Percentiles rank a stretch among this genome's conserved stretches.
These are phyloP conservation scores for Pseudotsuga menziesii DNA, from an alignment of 75 land plant genomes.

Conservation along the genomic window DNA sequence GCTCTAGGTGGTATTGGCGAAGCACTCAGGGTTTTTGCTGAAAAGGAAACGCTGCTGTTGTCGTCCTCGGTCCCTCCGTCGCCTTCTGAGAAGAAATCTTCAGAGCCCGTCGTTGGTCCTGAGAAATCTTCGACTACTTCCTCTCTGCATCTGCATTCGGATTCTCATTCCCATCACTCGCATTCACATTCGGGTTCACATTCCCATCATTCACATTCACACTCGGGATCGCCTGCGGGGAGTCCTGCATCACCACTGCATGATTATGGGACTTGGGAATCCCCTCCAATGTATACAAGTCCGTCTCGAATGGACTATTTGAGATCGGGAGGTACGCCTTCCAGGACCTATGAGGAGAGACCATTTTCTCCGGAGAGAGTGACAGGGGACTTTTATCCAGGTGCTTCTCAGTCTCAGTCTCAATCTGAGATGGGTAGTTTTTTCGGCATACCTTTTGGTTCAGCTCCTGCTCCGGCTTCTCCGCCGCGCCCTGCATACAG, in stretches of 20 bases:
- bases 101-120: background rate
- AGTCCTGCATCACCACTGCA: background rate
- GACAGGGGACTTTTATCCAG: conserved; percentile 2
- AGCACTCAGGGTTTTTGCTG: conserved; percentile 42
- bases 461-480: conserved; percentile 10
- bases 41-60: conserved; percentile 4
- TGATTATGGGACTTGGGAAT: conserved; percentile 8
- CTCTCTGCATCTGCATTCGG: conserved; percentile 23
- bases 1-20: conserved; percentile 36
- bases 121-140: conserved; percentile 16
- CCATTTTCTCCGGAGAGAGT: conserved; percentile 27
- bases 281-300: conserved; percentile 17
- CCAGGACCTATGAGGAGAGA: conserved; percentile 33
- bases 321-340: conserved; percentile 21
- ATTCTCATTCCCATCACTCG: conserved; percentile 12
- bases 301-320: conserved; percentile 33
- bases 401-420: conserved; percentile 9
- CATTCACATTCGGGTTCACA: conserved; percentile 30
- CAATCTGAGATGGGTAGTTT: conserved; percentile 19
- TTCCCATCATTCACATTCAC: conserved; percentile 32
- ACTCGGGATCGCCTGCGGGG: conserved; percentile 4
- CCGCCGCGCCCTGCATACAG: conserved; percentile 12
- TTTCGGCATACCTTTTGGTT: conserved; percentile 28
- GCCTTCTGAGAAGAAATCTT: background rate
- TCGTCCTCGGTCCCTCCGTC: conserved; percentile 18